Evolutionary conservation across 2,329 filamentous ascomycete species (phyloP).

Genomic region (Penicillium sp.): DNA sequence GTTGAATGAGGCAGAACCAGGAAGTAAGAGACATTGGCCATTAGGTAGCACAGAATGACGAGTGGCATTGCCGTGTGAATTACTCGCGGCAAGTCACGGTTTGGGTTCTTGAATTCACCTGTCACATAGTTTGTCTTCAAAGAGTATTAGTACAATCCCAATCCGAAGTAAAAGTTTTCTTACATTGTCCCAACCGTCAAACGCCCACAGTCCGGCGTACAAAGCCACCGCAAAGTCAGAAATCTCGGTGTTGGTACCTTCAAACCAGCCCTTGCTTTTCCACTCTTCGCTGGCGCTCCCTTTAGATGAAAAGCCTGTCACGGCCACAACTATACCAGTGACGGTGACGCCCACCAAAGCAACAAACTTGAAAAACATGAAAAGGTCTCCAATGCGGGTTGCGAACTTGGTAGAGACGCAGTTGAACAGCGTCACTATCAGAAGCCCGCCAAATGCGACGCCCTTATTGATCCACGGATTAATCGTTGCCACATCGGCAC

Average conservation of each 20-base stretch:
- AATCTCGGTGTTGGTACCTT: conserved; percentile 72
- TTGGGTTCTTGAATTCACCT: conserved; percentile 90
- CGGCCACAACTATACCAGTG: conserved; percentile 82
- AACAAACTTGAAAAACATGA: conserved; percentile 97
- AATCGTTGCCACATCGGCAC: conserved; percentile 76
- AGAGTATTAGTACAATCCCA: conserved; percentile 6
- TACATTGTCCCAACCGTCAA: conserved; percentile 98
- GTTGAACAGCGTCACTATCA: conserved; percentile 78
- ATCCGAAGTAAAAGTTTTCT: conserved; percentile 31
- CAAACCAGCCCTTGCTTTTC: conserved; percentile 86
- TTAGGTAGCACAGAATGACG: conserved; percentile 83
- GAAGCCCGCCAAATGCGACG: conserved; percentile 73
- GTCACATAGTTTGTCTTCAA: conserved; percentile 86
- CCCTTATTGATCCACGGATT: conserved; percentile 88
- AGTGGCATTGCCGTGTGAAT: conserved; percentile 96
- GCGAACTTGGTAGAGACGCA: conserved; percentile 86
- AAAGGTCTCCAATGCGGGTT: conserved; percentile 80
- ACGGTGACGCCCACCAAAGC: conserved; percentile 83
- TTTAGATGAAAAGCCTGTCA: conserved; percentile 75
- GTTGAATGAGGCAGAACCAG: conserved; percentile 78
- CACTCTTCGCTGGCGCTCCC: conserved; percentile 76
- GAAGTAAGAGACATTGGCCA: conserved; percentile 92
- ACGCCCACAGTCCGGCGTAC: conserved; percentile 95
- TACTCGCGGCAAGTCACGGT: conserved; percentile 83
- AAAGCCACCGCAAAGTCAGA: conserved; percentile 90